Evolutionary conservation across 371 early-diverging fungal species (phyloP).

Genomic region (Mucor plumbeus): DNA sequence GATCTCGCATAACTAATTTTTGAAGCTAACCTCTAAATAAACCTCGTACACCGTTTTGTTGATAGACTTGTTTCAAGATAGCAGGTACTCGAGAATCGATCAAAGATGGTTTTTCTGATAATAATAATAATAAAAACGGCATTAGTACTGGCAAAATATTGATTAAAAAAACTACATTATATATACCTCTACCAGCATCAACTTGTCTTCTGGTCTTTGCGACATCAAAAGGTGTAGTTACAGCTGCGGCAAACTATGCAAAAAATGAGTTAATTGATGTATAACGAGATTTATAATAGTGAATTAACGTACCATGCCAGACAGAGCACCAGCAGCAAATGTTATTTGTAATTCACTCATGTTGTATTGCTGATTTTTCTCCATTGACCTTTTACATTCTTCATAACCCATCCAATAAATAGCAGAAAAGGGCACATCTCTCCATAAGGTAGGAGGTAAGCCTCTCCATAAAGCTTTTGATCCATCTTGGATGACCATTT

Average conservation of each 20-base stretch:
- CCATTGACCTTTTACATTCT: constrained; percentile 47
- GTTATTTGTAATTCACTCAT: constrained; percentile 54
- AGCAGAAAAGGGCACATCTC: constrained; percentile 93
- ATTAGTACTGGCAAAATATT: too few species aligned
- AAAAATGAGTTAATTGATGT: background rate
- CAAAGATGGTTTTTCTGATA: constrained; percentile 19
- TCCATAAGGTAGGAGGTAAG: constrained; percentile 87
- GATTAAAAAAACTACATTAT: background rate
- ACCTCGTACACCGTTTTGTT: constrained; percentile 75
- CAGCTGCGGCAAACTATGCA: constrained; percentile 76
- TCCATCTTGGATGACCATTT: constrained; percentile 70
- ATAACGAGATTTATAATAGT: too few species aligned
- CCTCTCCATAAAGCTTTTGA: constrained; percentile 82
- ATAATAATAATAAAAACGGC: too few species aligned
- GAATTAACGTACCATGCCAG: constrained; percentile 62
- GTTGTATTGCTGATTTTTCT: constrained; percentile 1
- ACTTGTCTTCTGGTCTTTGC: constrained; percentile 90
- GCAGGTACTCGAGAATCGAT: constrained; percentile 33
- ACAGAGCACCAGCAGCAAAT: constrained; percentile 75
- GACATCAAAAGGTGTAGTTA: constrained; percentile 96
- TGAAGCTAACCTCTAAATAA: constrained; percentile 64
- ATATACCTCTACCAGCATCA: constrained; percentile 37
- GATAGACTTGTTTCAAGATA: constrained; percentile 59
- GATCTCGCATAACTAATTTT: background rate
- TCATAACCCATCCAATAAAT: constrained; percentile 95